Base-by-base conservation (phyloP, 768 basidiomycete genomes). In the Lactarius indigo region DNA sequence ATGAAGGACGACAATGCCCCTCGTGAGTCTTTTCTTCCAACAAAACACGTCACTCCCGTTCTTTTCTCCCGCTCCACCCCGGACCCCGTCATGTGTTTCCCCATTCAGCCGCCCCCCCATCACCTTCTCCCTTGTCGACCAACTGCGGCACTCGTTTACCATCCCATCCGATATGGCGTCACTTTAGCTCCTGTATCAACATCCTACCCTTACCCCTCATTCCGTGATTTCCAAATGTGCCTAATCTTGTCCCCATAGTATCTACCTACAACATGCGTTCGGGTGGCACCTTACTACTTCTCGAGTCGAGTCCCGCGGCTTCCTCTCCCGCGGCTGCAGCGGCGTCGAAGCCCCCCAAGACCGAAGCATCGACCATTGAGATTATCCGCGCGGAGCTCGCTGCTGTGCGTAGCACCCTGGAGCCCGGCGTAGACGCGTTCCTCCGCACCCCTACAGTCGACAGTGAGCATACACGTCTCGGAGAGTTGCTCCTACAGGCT, bases 401-500 rank as follows among this genome's bases (percentile, higher is more conserved):
- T 44, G 75, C 74, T 10, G 82, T 92, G 63, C 82, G 85, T 70
- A 70, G 74, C 42, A 80, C 79, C 37, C 84, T 93, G 59, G 75
- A 79, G 0, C 86, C 87, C 0, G 79, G 80, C 42, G 81, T 92
- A 64, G 82, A 86, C 17, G 71, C 76, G 42, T 90, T 92, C 65
- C 72, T 64, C 62, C 72, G 61, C 58, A 71, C 68, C 68, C 75
- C 55, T 54, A 64, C 57, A 47, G 59, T 67, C 31, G 71, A 71
- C 5, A 62, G 74, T 15, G 82, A 84, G 63, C 85, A 87, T 69
- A 77, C 78, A 15, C 78, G 91, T 20, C 78, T 98, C 60, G 87
- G 84, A 30, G 96, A 98, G 77, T 77, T 92, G 64, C 82, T 98
- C 30, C 82, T 97, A 30, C 95, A 97, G 74, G 83, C 87, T n/a